Percentiles rank a stretch among this genome's conserved stretches.
Conservation (phyloP, 371 early-diverging fungal genomes). For the Saksenaea vasiformis region DNA sequence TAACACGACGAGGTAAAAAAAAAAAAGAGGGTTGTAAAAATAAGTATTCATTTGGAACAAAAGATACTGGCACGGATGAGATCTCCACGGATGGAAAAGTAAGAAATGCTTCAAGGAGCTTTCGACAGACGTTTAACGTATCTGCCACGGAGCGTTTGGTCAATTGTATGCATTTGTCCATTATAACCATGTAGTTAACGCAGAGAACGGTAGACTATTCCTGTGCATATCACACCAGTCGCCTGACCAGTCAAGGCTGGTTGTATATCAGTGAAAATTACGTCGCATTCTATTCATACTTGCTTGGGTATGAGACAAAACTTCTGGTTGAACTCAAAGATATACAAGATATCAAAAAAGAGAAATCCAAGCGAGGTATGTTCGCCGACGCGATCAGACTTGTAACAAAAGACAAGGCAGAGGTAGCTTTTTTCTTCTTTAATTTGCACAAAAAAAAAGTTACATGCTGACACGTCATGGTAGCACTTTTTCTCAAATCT, state of each 20-base stretch:
- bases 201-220: constrained; percentile 79
- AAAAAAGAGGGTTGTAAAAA: neutral
- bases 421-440: constrained; percentile 53
- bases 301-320: constrained; percentile 92
- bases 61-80: constrained; percentile 77
- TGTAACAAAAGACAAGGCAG: constrained; percentile 74
- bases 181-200: constrained; percentile 9
- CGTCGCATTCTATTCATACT: constrained; percentile 92
- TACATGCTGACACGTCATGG: neutral
- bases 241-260: constrained; percentile 95
- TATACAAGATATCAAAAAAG: constrained; percentile 83
- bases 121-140: constrained; percentile 87
- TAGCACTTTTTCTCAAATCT: constrained; percentile 91
- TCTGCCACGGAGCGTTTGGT: constrained; percentile 86
- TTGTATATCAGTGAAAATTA: constrained; percentile 93
- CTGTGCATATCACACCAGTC: constrained; percentile 81
- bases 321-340: constrained; percentile 88
- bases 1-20: constrained; percentile 74
- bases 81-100: constrained; percentile 83
- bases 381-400: constrained; percentile 89
- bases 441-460: no score
- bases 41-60: neutral
- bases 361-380: constrained; percentile 87
- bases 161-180: constrained; percentile 59
- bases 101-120: constrained; percentile 86